These are phyloP conservation scores for Pneumocystis canis DNA, from an alignment of 1,139 yeast species.

Conservation along the genomic window DNA sequence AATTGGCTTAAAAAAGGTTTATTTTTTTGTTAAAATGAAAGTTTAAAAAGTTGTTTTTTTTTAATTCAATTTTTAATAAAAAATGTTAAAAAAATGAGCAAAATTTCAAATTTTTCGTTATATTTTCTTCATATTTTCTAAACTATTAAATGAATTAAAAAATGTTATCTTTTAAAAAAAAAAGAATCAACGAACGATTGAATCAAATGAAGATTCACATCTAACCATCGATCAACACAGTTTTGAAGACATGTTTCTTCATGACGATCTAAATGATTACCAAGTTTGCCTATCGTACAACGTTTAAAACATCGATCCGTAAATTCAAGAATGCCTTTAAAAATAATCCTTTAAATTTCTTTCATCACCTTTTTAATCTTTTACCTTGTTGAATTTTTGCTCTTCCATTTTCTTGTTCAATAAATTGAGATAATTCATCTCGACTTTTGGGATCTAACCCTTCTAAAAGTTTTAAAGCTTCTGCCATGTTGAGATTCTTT, in stretches of 20 bases:
- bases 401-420: constrained; percentile 10
- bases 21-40: too few species aligned
- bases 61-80: too few species aligned
- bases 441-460: constrained; percentile 3
- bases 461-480: background rate
- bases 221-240: constrained; percentile 10
- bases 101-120: too few species aligned
- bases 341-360: background rate
- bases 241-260: constrained; percentile 9
- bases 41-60: too few species aligned
- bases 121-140: background rate
- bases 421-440: constrained; percentile 7
- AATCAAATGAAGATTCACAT: constrained; percentile 11
- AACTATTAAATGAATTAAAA: too few species aligned
- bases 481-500: background rate
- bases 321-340: constrained; percentile 7
- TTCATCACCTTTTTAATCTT: background rate
- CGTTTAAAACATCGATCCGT: constrained; percentile 9
- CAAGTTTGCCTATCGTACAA: constrained; percentile 4
- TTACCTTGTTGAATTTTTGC: constrained; percentile 7
- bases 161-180: background rate
- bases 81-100: too few species aligned
- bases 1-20: too few species aligned
- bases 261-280: constrained; percentile 5
- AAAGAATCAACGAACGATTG: constrained; percentile 1